Evolutionary conservation across 257 asterid genomes (phyloP).

Genomic region (Fraxinus quadrangulata): DNA sequence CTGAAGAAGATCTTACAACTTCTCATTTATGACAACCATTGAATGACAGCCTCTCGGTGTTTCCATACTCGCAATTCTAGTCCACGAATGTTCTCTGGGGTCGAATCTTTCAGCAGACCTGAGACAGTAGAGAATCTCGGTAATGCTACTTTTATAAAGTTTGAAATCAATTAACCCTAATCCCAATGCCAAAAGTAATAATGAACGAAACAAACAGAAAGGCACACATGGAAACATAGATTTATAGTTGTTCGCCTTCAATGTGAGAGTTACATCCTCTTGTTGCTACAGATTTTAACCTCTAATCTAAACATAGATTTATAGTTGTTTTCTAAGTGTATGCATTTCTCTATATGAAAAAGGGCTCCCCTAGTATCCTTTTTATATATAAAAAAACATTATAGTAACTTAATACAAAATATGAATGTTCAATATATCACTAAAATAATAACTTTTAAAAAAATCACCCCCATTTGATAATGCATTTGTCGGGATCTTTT

Average conservation of each 20-base stretch:
- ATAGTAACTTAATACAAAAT: too few species aligned
- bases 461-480: not conserved
- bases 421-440: not conserved
- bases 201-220: not conserved
- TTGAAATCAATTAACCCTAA: not conserved
- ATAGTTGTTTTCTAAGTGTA: too few species aligned
- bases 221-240: not conserved
- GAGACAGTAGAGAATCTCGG: constrained; percentile 23
- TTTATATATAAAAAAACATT: too few species aligned
- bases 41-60: constrained; percentile 65
- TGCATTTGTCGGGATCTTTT: not conserved
- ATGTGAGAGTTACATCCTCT: not conserved
- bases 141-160: constrained; percentile 17
- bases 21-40: constrained; percentile 62
- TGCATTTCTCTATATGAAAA: not conserved
- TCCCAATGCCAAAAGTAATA: not conserved
- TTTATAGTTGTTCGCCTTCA: not conserved
- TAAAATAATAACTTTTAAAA: too few species aligned
- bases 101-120: constrained; percentile 91
- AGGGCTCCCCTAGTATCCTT: not conserved
- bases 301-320: too few species aligned
- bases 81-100: constrained; percentile 86
- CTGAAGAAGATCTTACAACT: constrained; percentile 48
- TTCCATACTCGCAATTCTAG: constrained; percentile 56
- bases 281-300: too few species aligned